These are phyloP conservation scores for Tylopilus felleus DNA, from an alignment of 768 basidiomycete genomes.

Conservation along the genomic window DNA sequence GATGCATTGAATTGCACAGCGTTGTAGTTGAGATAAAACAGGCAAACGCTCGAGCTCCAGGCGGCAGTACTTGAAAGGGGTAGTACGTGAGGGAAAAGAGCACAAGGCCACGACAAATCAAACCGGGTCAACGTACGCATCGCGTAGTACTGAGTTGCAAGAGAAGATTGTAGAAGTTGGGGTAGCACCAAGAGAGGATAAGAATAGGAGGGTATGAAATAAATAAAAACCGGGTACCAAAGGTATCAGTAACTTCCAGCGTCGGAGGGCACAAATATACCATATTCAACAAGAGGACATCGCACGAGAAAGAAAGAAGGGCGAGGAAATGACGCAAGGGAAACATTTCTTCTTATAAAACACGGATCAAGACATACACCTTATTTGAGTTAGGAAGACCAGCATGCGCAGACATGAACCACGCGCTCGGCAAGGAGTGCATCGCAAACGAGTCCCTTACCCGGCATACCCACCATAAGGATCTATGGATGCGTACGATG, in stretches of 20 bases:
- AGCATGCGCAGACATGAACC: not conserved
- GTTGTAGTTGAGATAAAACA: slow-evolving; percentile 6
- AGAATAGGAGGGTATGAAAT: slow-evolving; percentile 18
- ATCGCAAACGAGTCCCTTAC: slow-evolving; percentile 6
- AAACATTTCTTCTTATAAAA: slow-evolving; percentile 6
- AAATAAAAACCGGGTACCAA: slow-evolving; percentile 6
- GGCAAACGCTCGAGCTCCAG: slow-evolving; percentile 21
- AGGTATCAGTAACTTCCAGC: slow-evolving; percentile 22
- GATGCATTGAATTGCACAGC: not conserved
- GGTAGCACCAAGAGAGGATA: not conserved
- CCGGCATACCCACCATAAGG: slow-evolving; percentile 18
- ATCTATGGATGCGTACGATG: slow-evolving; percentile 24
- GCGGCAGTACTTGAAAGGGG: slow-evolving; percentile 5
- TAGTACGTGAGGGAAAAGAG: not conserved
- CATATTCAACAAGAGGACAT: slow-evolving; percentile 4
- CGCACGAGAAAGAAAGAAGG: not conserved
- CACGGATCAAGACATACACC: slow-evolving; percentile 17
- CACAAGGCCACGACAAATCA: not conserved
- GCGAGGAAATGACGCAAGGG: not conserved
- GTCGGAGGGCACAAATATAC: not conserved
- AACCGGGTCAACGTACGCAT: not conserved
- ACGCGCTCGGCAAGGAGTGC: not conserved
- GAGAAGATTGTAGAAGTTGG: not conserved
- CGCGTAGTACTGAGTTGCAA: not conserved
- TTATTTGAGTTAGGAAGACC: not conserved